Percentiles rank a stretch among this genome's conserved stretches.
Conservation (phyloP, 768 basidiomycete genomes). For the Lactarius indigo region DNA sequence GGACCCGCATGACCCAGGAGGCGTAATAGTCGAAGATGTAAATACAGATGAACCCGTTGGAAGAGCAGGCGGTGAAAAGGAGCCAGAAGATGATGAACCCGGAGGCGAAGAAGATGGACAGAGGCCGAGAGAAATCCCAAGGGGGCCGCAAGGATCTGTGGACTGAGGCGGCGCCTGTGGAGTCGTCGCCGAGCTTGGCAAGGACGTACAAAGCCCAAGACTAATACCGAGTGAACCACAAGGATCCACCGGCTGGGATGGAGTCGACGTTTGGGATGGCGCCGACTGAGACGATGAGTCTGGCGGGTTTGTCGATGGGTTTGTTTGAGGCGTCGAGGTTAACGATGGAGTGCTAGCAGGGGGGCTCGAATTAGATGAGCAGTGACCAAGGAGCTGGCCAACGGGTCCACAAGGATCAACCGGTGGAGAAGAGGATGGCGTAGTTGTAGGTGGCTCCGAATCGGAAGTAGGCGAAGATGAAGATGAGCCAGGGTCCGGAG, state of each 20-base stretch:
- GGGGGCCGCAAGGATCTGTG: neutral
- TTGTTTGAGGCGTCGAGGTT: neutral
- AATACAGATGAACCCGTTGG: no score
- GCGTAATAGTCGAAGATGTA: conserved; percentile 15
- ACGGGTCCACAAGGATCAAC: conserved; percentile 24
- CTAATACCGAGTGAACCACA: neutral
- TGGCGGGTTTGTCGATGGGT: neutral
- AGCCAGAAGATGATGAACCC: conserved; percentile 32
- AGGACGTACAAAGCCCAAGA: neutral
- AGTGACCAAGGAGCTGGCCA: conserved; percentile 25
- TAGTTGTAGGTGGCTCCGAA: neutral
- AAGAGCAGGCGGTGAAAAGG: no score
- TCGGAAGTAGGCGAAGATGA: neutral
- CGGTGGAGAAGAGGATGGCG: conserved; percentile 10
- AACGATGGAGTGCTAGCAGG: neutral
- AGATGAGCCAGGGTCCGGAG: neutral
- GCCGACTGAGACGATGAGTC: conserved; percentile 24
- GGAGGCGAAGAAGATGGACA: conserved; percentile 33
- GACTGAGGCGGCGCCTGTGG: neutral
- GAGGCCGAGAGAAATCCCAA: neutral
- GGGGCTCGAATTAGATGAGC: conserved; percentile 15
- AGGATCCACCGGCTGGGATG: neutral
- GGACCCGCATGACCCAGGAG: conserved; percentile 8
- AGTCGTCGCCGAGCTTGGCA: neutral
- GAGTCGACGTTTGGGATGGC: neutral